phyloP scores from a whole-genome alignment of 805 yeast species.

The Pichia scutulata region DNA sequence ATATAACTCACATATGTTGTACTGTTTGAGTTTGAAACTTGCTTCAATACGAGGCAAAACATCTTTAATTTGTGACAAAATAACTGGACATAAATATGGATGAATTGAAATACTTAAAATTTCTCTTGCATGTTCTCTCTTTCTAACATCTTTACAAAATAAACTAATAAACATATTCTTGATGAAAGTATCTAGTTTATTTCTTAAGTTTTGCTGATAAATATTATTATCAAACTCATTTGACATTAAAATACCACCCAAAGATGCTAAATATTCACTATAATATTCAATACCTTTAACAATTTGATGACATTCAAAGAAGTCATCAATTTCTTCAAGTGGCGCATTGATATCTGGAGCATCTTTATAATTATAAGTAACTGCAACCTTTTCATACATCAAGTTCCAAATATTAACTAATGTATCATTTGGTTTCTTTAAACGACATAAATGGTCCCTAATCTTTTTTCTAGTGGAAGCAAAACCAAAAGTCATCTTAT shows the following conservation, averaged over 20 bases:
- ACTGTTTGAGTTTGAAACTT: conserved; percentile 18
- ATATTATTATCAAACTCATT: conserved; percentile 23
- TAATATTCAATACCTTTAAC: conserved; percentile 34
- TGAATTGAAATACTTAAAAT: conserved; percentile 45
- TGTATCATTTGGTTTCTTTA: conserved; percentile 32
- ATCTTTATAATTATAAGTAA: conserved; percentile 7
- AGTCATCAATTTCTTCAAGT: conserved; percentile 4
- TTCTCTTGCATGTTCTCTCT: conserved; percentile 67
- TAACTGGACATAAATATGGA: conserved; percentile 32
- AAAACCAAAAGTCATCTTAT: conserved; percentile 58
- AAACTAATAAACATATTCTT: conserved; percentile 19
- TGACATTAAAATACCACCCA: conserved; percentile 54
- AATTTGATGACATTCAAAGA: neutral
- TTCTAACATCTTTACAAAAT: conserved; percentile 22
- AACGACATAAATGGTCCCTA: conserved; percentile 32
- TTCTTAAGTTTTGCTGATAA: conserved; percentile 20
- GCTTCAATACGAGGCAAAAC: conserved; percentile 20
- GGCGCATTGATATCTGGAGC: neutral
- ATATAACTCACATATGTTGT: conserved; percentile 23
- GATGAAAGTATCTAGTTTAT: conserved; percentile 22
- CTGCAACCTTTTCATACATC: conserved; percentile 34
- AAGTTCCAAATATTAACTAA: conserved; percentile 35
- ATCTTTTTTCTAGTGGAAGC: conserved; percentile 67
- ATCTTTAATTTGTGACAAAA: conserved; percentile 17
- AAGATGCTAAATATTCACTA: conserved; percentile 66